Percentiles rank a stretch among this genome's conserved stretches.
These are phyloP conservation scores for Ulvella scutata DNA, from an alignment of 139 green algal genomes.

Conservation along the genomic window DNA sequence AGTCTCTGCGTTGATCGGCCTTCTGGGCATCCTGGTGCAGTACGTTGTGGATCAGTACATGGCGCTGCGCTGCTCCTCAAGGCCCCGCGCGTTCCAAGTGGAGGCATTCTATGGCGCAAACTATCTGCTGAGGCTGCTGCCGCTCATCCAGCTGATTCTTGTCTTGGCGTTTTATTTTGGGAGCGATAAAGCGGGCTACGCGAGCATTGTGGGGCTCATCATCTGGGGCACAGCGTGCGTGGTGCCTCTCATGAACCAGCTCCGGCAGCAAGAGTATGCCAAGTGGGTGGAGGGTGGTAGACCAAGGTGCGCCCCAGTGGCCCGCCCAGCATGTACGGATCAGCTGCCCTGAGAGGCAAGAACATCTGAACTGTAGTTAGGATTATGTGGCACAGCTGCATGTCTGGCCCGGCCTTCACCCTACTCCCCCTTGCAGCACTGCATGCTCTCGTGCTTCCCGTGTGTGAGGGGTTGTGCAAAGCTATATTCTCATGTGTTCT, in stretches of 20 bases:
- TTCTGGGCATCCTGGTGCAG: neutral
- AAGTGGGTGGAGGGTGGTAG: neutral
- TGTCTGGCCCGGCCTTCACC: too few relatives aligned
- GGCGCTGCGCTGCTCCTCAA: neutral
- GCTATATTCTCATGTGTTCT: too few relatives aligned
- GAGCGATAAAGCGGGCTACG: neutral
- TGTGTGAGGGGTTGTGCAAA: too few relatives aligned
- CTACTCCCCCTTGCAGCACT: too few relatives aligned
- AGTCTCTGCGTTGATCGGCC: neutral
- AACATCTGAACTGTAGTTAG: too few relatives aligned
- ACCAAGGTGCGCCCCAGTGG: neutral
- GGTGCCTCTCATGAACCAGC: neutral
- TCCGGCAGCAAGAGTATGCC: neutral
- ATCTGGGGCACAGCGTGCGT: neutral
- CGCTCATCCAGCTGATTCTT: neutral
- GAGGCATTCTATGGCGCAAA: neutral
- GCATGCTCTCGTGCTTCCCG: too few relatives aligned
- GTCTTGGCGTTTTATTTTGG: neutral
- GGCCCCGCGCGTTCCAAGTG: neutral
- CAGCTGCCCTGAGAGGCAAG: too few relatives aligned
- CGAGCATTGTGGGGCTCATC: neutral
- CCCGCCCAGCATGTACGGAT: too few relatives aligned
- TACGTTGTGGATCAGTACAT: neutral
- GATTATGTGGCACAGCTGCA: too few relatives aligned
- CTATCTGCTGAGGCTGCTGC: conserved; percentile 1